Conservation (phyloP, 1,284 basidiomycete genomes). For the Pulchroboletus neoregius region DNA sequence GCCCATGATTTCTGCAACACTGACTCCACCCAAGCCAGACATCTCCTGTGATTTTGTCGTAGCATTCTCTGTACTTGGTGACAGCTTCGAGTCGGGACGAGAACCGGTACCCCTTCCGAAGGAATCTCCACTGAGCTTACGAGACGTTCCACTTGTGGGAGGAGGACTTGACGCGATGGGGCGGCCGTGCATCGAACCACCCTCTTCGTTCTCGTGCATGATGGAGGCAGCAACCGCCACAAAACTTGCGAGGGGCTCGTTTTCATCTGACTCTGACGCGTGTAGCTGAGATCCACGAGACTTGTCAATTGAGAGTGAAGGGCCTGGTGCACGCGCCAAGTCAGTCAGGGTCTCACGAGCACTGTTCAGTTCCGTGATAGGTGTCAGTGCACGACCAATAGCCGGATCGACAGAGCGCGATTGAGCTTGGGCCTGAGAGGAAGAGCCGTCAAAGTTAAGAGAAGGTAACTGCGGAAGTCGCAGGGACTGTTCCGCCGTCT, state of each 20-base stretch:
- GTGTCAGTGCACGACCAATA: slow-evolving; percentile 37
- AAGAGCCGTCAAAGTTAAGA: slow-evolving; percentile 38
- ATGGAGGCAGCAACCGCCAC: slow-evolving; percentile 17
- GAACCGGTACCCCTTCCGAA: slow-evolving; percentile 27
- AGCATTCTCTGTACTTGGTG: slow-evolving; percentile 28
- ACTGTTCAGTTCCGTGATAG: slow-evolving; percentile 46
- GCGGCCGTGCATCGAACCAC: slow-evolving; percentile 9
- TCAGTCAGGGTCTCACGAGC: slow-evolving; percentile 26
- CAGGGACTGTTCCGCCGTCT: slow-evolving; percentile 19
- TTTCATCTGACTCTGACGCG: slow-evolving; percentile 25
- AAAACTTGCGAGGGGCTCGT: slow-evolving; percentile 21
- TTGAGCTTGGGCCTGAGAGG: slow-evolving; percentile 19
- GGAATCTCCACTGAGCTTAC: slow-evolving; percentile 31
- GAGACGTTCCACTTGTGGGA: slow-evolving; percentile 19
- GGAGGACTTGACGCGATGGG: slow-evolving; percentile 23
- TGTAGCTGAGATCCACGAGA: slow-evolving; percentile 10
- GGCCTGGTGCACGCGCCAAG: slow-evolving; percentile 14
- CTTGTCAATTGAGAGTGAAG: slow-evolving; percentile 27
- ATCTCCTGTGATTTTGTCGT: slow-evolving; percentile 24
- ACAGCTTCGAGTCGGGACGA: slow-evolving; percentile 37
- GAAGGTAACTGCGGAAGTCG: slow-evolving; percentile 44
- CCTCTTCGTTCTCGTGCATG: slow-evolving; percentile 23
- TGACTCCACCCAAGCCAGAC: slow-evolving; percentile 13
- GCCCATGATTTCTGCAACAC: slow-evolving; percentile 29
- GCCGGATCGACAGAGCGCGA: slow-evolving; percentile 17